Percentiles rank a stretch among this genome's conserved stretches.
These are phyloP conservation scores for Canna indica DNA, from an alignment of 176 grass and related monocot species.

Conservation along the genomic window DNA sequence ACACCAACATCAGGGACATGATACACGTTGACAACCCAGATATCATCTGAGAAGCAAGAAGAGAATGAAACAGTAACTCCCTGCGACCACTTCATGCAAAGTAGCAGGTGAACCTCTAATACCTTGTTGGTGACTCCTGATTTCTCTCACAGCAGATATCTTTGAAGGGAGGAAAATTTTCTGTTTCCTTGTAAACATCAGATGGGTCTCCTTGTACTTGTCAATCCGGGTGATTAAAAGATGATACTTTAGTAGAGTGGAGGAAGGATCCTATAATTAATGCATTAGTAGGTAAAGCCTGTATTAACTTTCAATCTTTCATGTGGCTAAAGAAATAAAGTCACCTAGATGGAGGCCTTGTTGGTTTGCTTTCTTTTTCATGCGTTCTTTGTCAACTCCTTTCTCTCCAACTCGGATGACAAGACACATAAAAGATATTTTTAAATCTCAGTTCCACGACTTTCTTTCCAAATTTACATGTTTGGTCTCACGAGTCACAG, in stretches of 20 bases:
- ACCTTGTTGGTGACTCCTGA: neutral
- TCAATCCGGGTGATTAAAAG: neutral
- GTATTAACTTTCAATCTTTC: neutral
- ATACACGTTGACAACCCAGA: neutral
- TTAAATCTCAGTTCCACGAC: neutral
- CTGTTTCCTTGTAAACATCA: conserved; percentile 2
- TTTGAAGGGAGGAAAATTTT: neutral
- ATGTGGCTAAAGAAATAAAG: conserved; percentile 1
- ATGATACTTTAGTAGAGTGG: neutral
- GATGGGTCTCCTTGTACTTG: neutral
- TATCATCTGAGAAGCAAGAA: conserved; percentile 3
- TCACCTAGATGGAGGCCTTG: neutral
- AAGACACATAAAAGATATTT: neutral
- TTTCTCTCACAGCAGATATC: neutral
- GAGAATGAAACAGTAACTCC: conserved; percentile 12
- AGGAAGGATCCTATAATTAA: conserved; percentile 4
- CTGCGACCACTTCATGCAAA: neutral
- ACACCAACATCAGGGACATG: conserved; percentile 15
- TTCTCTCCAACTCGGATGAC: neutral
- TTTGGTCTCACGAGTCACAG: neutral
- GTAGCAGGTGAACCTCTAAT: neutral
- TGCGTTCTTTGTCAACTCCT: neutral
- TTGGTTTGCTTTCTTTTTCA: conserved; percentile 13
- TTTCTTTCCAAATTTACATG: neutral
- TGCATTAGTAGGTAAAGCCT: neutral